Conservation (phyloP, 176 grass and related monocot genomes). For the Oryza glumipatula region DNA sequence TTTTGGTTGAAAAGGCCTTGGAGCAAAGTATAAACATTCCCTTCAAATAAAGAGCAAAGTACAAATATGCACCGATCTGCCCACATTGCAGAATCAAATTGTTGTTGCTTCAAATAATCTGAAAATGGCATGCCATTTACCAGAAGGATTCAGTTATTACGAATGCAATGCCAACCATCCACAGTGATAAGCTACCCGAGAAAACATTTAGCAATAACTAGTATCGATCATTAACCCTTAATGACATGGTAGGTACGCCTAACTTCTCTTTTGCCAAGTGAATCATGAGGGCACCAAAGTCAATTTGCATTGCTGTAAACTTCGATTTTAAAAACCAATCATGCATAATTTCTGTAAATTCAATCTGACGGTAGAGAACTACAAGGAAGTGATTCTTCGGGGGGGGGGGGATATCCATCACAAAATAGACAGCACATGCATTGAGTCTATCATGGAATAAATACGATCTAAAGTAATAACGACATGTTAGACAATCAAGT, state of each 20-base stretch:
- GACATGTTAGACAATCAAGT: neutral
- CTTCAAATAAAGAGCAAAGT: neutral
- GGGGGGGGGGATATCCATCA: neutral
- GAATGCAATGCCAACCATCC: neutral
- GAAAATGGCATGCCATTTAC: neutral
- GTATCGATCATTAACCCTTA: neutral
- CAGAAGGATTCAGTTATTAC: neutral
- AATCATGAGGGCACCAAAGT: neutral
- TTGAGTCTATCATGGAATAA: neutral
- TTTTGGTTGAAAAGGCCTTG: neutral
- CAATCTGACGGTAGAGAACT: neutral
- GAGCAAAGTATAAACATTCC: neutral
- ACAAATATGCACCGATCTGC: neutral
- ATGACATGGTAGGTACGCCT: conserved; percentile 14
- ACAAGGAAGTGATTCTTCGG: neutral
- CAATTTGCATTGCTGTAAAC: neutral
- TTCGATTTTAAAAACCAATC: neutral
- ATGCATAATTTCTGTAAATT: neutral
- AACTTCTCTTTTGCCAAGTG: neutral
- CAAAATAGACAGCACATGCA: neutral
- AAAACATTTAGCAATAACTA: neutral
- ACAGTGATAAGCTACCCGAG: neutral
- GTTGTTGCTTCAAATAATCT: neutral
- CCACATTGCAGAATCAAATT: neutral
- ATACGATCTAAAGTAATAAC: conserved; percentile 7